A percentile compares a stretch with the other conserved stretches of the same genome.
Conservation (phyloP, 306 rosid species). For the Lithocarpus polystachyus region DNA sequence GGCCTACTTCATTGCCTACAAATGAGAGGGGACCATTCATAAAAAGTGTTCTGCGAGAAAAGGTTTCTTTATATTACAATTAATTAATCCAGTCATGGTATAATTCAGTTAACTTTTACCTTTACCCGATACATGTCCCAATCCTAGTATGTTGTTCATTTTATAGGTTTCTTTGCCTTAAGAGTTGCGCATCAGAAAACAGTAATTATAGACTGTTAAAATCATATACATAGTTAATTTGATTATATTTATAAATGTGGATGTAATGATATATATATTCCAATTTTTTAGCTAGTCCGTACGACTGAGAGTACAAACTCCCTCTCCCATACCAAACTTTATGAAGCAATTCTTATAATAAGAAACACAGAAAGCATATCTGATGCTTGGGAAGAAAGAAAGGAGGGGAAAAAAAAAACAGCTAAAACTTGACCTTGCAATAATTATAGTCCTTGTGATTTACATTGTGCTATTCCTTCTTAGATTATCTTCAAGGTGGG, state of each 20-base stretch:
- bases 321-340: too few relatives aligned
- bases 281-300: too few relatives aligned
- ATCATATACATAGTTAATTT: background rate
- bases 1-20: slow-evolving; percentile 95
- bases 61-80: slow-evolving; percentile 43
- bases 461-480: background rate
- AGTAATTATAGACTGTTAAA: background rate
- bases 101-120: background rate
- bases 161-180: background rate
- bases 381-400: too few relatives aligned
- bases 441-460: background rate
- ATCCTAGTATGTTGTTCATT: background rate
- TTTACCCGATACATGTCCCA: background rate
- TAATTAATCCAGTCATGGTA: background rate
- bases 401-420: too few relatives aligned
- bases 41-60: slow-evolving; percentile 66
- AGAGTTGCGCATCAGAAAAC: background rate
- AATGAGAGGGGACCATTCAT: slow-evolving; percentile 68
- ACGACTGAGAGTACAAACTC: too few relatives aligned
- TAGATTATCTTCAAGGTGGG: background rate
- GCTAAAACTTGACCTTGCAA: background rate
- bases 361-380: too few relatives aligned
- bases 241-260: background rate
- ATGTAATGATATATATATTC: background rate
- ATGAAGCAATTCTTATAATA: too few relatives aligned